phyloP scores from a whole-genome alignment of 2,329 filamentous ascomycete genomes.

The Fusarium albidum region DNA sequence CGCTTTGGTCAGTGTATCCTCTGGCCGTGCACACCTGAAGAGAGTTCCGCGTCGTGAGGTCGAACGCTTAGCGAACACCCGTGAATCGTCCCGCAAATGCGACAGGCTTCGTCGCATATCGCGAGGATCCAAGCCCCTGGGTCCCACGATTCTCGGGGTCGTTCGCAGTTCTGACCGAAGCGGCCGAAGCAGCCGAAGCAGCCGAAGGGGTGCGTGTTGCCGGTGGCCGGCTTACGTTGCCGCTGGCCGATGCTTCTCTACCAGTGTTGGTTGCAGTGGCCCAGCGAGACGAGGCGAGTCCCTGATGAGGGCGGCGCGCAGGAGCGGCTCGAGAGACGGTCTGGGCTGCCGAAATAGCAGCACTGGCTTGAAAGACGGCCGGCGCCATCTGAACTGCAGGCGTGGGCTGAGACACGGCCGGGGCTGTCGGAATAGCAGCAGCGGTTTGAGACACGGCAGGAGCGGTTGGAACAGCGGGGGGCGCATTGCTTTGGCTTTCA shows the following conservation, averaged over 20 bases:
- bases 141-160: not conserved
- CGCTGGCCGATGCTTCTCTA: not conserved
- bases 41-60: not conserved
- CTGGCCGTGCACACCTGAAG: not conserved
- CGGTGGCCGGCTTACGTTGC: not conserved
- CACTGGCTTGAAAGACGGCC: too few species aligned
- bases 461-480: not conserved
- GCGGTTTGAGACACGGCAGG: not conserved
- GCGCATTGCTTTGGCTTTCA: not conserved
- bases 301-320: not conserved
- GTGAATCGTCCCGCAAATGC: constrained; percentile 22
- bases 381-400: not conserved
- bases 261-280: not conserved
- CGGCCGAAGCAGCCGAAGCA: not conserved
- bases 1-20: too few species aligned
- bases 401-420: too few species aligned
- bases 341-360: not conserved
- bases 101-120: constrained; percentile 17
- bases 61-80: constrained; percentile 1
- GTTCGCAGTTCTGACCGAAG: not conserved
- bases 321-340: not conserved
- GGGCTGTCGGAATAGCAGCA: not conserved
- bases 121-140: constrained; percentile 30
- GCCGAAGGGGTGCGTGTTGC: not conserved
- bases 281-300: not conserved